These are phyloP conservation scores for Lactarius quietus DNA, from an alignment of 768 basidiomycete species.

Conservation along the genomic window DNA sequence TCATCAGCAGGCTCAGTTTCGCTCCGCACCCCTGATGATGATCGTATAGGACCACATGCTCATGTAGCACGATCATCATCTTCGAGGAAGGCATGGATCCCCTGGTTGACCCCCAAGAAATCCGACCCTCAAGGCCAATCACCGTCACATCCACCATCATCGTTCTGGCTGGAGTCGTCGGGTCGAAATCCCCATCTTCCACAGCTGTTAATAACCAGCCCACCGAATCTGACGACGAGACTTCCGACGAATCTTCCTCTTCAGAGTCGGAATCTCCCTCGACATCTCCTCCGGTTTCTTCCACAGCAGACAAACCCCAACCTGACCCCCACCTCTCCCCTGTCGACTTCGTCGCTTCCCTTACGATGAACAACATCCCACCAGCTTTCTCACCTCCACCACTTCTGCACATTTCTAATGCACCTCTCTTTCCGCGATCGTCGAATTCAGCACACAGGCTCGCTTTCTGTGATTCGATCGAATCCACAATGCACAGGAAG, in stretches of 20 bases:
- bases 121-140: conserved; percentile 2
- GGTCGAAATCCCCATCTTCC: conserved; percentile 1
- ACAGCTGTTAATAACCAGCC: background rate
- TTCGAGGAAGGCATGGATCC: conserved; percentile 45
- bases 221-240: conserved; percentile 25
- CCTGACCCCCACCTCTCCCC: conserved; percentile 31
- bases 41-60: conserved; percentile 33
- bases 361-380: conserved; percentile 46
- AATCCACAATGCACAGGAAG: conserved; percentile 45
- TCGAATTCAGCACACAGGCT: conserved; percentile 40
- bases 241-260: conserved; percentile 21
- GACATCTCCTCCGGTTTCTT: conserved; percentile 11
- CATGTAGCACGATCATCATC: conserved; percentile 31
- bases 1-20: conserved; percentile 50
- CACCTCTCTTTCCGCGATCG: conserved; percentile 49
- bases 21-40: conserved; percentile 58
- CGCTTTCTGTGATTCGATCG: conserved; percentile 39
- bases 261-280: conserved; percentile 30
- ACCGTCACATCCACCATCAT: background rate
- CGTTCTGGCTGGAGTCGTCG: conserved; percentile 10
- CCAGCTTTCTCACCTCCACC: conserved; percentile 42
- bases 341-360: conserved; percentile 37
- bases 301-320: background rate
- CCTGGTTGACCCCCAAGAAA: conserved; percentile 48
- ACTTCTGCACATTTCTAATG: conserved; percentile 38